These are phyloP conservation scores for Rhizoctonia solani DNA, from an alignment of 1,284 basidiomycete genomes.

Conservation along the genomic window DNA sequence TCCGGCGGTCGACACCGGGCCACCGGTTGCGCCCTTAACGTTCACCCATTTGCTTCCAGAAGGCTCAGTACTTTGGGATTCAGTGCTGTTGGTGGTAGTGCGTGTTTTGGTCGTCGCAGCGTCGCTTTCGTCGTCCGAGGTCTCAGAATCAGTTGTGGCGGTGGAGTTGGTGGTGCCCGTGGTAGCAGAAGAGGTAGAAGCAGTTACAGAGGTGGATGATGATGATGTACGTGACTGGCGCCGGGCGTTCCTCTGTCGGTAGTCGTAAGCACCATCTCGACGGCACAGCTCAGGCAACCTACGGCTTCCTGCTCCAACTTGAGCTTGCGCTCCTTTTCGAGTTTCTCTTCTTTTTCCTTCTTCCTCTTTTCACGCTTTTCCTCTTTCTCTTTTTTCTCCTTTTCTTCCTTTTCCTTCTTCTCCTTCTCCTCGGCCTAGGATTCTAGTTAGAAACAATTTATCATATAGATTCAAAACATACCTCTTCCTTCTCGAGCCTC, in stretches of 20 bases:
- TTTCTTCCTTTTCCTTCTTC: slow-evolving; percentile 36
- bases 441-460: neutral
- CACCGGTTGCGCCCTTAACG: slow-evolving; percentile 31
- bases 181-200: neutral
- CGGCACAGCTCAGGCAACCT: slow-evolving; percentile 31
- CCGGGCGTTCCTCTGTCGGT: neutral
- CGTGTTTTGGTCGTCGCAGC: slow-evolving; percentile 3
- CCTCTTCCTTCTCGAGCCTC: slow-evolving; percentile 38
- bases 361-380: slow-evolving; percentile 45
- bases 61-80: slow-evolving; percentile 27
- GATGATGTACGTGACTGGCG: slow-evolving; percentile 18
- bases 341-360: slow-evolving; percentile 40
- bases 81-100: slow-evolving; percentile 16
- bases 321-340: slow-evolving; percentile 42
- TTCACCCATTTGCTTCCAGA: slow-evolving; percentile 29
- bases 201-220: slow-evolving; percentile 17
- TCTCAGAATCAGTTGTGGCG: slow-evolving; percentile 15
- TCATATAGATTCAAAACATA: slow-evolving; percentile 30
- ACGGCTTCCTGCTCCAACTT: slow-evolving; percentile 29
- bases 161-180: slow-evolving; percentile 5
- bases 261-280: slow-evolving; percentile 15
- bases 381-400: slow-evolving; percentile 55
- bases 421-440: slow-evolving; percentile 62
- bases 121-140: slow-evolving; percentile 33
- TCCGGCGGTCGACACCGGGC: slow-evolving; percentile 31